These are phyloP conservation scores for Halocafeteria seosinensis DNA, from an alignment of 108 stramenopile species.

Conservation along the genomic window DNA sequence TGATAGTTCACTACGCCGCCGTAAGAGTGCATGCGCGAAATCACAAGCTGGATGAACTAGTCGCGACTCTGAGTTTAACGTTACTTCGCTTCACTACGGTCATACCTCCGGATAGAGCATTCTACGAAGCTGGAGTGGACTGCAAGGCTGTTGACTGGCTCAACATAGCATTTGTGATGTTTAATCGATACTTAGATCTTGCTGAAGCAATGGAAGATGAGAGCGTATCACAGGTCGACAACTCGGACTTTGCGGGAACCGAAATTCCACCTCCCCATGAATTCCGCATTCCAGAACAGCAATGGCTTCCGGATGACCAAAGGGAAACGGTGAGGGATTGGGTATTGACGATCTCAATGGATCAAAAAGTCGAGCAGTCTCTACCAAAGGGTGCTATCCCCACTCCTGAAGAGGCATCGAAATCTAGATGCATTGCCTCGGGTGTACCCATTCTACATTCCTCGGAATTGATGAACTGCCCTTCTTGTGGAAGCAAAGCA, in stretches of 20 bases:
- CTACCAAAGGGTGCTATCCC: constrained; percentile 23
- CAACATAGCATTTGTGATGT: constrained; percentile 44
- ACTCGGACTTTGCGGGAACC: constrained; percentile 37
- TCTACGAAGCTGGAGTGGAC: constrained; percentile 32
- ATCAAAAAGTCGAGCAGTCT: constrained; percentile 35
- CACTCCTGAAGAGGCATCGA: constrained; percentile 25
- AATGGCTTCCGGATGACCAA: constrained; percentile 22
- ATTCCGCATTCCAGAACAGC: constrained; percentile 12
- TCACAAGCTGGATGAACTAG: constrained; percentile 25
- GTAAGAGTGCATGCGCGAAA: constrained; percentile 11
- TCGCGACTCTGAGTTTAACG: constrained; percentile 22
- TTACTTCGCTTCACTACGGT: constrained; percentile 35
- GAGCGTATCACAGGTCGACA: constrained; percentile 28
- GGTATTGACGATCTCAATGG: constrained; percentile 43
- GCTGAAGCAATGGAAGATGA: constrained; percentile 50
- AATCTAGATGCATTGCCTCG: constrained; percentile 35
- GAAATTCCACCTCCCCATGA: constrained; percentile 24
- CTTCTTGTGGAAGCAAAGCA: not conserved
- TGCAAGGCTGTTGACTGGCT: constrained; percentile 22
- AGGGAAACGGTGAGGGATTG: constrained; percentile 46
- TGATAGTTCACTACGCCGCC: constrained; percentile 31
- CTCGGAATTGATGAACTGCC: constrained; percentile 6
- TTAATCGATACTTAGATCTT: constrained; percentile 50
- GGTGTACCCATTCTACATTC: constrained; percentile 19
- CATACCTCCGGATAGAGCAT: constrained; percentile 41